Base-by-base conservation (phyloP, 208 protist species). In the Leishmania amazonensis region DNA sequence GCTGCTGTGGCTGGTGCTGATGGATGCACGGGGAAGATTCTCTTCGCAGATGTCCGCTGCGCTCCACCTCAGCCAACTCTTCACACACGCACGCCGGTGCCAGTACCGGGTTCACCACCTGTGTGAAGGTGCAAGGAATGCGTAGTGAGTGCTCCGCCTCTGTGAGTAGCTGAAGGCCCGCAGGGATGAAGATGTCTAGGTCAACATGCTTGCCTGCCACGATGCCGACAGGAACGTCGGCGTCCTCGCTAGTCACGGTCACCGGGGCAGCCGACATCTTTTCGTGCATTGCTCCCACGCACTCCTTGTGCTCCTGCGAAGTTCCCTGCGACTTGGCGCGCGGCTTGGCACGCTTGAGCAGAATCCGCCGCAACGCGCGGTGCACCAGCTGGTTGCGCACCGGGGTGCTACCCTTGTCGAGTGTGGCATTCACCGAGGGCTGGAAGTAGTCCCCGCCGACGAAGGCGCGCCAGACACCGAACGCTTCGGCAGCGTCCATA, bases 381-480 rank as follows among this genome's bases (percentile, higher is more conserved):
- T 89, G 85, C 21, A 94, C 75, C n/a, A 96, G 87, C 75, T 96
- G 92, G 47, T 90, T 88, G 51, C 90, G 81, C 45, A 94, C 90
- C 19, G 94, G 94, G 13, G 88, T 94, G 75, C 85, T 78, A 7
- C 86, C 76, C 73, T 94, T 95, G 79, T 96, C 90, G 21, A 97
- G 83, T 35, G 79, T 91, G 17, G 90, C 88, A 77, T 95, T 96
- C 21, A 96, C 86, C 11, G 88, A 85, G 0, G 93, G 88, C 19
- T 84, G 86, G 58, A 94, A 96, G 84, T 94, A 94, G 77, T 92
- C 83, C 38, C 92, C 91, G 7, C 94, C 93, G 11, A 93, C 94
- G 85, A 96, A 97, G 53, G 94, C 90, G 6, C 94, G 88, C 92
- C 93, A 97, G 24, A 89, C 87, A 15, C 92, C 91, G 65, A 90